Evolutionary conservation across 805 yeast species (phyloP).

Genomic region (Ascoidea asiatica): DNA sequence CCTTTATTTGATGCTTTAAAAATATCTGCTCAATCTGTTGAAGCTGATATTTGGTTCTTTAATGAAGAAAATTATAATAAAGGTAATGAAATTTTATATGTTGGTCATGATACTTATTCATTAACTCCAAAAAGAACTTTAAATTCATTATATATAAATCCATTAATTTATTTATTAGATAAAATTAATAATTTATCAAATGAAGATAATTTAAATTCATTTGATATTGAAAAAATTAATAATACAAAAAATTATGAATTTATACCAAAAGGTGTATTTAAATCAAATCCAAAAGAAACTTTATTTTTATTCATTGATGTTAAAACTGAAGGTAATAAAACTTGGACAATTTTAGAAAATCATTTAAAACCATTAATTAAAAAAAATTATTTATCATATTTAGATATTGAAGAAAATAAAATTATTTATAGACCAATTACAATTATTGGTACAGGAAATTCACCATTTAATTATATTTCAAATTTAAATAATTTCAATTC

Average conservation of each 20-base stretch:
- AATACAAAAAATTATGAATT: not conserved
- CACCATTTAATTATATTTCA: constrained; percentile 6
- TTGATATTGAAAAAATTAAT: no score
- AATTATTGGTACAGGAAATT: constrained; percentile 5
- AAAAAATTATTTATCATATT: constrained; percentile 4
- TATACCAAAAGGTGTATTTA: constrained; percentile 25
- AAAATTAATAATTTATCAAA: constrained; percentile 23
- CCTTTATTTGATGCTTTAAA: constrained; percentile 43
- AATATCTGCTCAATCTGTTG: constrained; percentile 40
- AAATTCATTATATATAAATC: constrained; percentile 36
- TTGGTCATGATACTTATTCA: constrained; percentile 46
- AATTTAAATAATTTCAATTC: no score
- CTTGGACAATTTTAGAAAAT: no score
- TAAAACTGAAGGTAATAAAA: constrained; percentile 42
- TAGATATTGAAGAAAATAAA: constrained; percentile 2
- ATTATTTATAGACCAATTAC: constrained; percentile 5
- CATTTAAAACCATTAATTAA: no score
- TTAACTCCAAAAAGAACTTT: constrained; percentile 30
- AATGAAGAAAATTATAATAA: constrained; percentile 4
- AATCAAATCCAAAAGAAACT: constrained; percentile 26
- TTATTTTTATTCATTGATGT: constrained; percentile 42
- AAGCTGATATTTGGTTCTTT: constrained; percentile 57
- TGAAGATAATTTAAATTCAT: no score
- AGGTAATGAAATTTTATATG: constrained; percentile 24
- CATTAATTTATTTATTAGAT: constrained; percentile 31